Evolutionary conservation across 305 asterid species (phyloP).

Genomic region (Fraxinus latifolia): DNA sequence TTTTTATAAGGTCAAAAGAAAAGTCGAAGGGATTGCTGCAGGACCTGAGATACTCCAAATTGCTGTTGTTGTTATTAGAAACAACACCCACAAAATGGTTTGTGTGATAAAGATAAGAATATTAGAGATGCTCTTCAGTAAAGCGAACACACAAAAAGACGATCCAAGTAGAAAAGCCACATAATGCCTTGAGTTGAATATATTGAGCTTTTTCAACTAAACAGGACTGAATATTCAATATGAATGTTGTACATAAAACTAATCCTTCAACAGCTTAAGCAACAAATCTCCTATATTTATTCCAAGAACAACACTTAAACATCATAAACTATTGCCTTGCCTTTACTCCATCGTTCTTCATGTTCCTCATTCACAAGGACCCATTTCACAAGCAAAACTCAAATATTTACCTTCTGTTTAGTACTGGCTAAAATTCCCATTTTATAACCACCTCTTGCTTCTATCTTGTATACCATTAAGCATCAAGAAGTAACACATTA

Average conservation of each 20-base stretch:
- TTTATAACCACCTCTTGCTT: neutral
- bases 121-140: neutral
- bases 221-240: neutral
- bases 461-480: neutral
- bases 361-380: neutral
- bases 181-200: neutral
- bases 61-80: neutral
- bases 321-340: neutral
- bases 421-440: neutral
- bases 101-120: neutral
- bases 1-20: neutral
- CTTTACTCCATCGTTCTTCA: neutral
- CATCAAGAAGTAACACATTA: neutral
- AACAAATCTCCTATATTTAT: neutral
- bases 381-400: neutral
- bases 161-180: slow-evolving; percentile 10
- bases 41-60: neutral
- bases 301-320: neutral
- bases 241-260: neutral
- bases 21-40: neutral
- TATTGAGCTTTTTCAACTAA: neutral
- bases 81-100: neutral
- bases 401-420: neutral
- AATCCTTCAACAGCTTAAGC: slow-evolving; percentile 7
- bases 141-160: neutral